Evolutionary conservation across 2,329 filamentous ascomycete species (phyloP).

Genomic region (Penicillium sp.): DNA sequence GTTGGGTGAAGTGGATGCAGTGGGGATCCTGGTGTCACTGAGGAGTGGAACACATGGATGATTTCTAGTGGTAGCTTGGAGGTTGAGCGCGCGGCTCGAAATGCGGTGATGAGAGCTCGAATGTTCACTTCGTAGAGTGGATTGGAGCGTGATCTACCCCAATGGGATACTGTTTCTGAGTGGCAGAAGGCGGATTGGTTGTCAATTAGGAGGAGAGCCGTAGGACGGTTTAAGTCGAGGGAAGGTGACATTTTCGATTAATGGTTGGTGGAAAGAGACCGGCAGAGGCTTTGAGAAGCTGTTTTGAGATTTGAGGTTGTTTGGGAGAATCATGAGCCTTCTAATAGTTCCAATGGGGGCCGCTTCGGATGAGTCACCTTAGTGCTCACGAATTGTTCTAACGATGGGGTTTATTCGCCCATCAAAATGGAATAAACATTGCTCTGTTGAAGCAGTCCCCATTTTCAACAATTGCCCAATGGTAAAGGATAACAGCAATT

Average conservation of each 20-base stretch:
- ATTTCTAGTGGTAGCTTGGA: conserved; percentile 29
- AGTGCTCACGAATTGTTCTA: not conserved
- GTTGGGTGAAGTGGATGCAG: conserved; percentile 37
- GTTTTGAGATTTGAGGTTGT: not conserved
- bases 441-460: not conserved
- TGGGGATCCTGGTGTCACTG: conserved; percentile 31
- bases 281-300: not conserved
- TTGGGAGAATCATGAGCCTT: not conserved
- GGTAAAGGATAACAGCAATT: not conserved
- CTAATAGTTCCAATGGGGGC: not conserved
- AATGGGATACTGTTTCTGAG: conserved; percentile 30
- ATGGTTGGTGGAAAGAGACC: not conserved
- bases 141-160: conserved; percentile 45
- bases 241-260: conserved; percentile 13
- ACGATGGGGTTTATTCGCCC: not conserved
- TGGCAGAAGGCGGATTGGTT: conserved; percentile 46
- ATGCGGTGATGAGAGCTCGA: conserved; percentile 36
- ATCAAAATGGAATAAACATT: not conserved
- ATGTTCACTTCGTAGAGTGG: conserved; percentile 47
- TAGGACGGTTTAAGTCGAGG: conserved; percentile 27
- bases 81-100: conserved; percentile 28
- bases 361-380: not conserved
- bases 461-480: not conserved
- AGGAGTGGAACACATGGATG: conserved; percentile 49
- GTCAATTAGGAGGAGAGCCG: conserved; percentile 50